Conservation (phyloP, 441 rosid genomes). For the Gossypium trilobum region DNA sequence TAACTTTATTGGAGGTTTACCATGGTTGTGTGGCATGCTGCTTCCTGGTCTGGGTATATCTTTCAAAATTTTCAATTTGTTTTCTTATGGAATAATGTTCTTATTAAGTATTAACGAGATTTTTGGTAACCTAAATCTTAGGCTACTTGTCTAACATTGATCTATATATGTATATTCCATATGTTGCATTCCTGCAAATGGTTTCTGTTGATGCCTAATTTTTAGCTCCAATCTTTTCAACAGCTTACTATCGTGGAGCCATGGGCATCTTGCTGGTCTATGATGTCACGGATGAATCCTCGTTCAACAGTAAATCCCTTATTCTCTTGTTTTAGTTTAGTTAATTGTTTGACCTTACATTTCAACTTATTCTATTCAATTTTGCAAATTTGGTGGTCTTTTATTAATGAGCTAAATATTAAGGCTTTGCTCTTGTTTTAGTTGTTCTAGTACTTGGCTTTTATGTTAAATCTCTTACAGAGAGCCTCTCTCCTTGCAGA, state of each 20-base stretch:
- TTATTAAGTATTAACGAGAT: not conserved
- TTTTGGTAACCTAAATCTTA: not conserved
- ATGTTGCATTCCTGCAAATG: not conserved
- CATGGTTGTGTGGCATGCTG: not conserved
- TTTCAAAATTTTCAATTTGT: not conserved
- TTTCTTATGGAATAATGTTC: not conserved
- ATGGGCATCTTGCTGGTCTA: constrained; percentile 73
- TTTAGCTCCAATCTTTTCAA: not conserved
- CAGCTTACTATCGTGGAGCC: constrained; percentile 73
- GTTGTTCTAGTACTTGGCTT: not conserved
- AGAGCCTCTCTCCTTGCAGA: constrained; percentile 27
- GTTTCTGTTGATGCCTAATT: not conserved
- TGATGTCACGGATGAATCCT: constrained; percentile 67
- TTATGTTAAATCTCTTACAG: constrained; percentile 13
- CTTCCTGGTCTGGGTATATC: not conserved
- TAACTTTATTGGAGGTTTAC: not conserved
- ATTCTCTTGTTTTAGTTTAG: constrained; percentile 1
- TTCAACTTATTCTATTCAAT: not conserved
- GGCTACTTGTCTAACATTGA: not conserved
- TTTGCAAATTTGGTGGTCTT: not conserved
- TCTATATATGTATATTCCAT: not conserved
- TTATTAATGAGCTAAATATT: not conserved
- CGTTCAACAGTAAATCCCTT: constrained; percentile 52
- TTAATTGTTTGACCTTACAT: not conserved
- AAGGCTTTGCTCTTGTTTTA: not conserved